Base-by-base conservation (phyloP, 352 stramenopile species). In the Pythium biforme region DNA sequence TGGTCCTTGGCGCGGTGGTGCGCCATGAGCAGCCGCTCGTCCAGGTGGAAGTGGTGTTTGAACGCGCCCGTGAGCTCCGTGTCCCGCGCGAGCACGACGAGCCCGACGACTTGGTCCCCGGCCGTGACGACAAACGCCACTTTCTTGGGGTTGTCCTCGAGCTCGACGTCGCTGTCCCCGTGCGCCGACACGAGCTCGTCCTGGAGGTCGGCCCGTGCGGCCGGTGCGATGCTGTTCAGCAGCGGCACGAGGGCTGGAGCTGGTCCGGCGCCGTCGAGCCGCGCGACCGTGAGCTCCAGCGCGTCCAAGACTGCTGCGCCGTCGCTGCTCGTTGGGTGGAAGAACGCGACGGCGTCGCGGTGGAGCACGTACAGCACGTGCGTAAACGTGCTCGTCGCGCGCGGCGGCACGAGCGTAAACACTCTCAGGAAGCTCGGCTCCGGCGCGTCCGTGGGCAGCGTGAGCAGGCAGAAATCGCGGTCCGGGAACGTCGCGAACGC, bases 1-100 rank as follows among this genome's bases (percentile, higher is more conserved):
- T 90, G 77, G 57, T 84, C 77, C 45, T 79, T 73, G 7, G 74
- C 57, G 26, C 80, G 75, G 50, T 90, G 79, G 59, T 81, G 72
- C 5, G 68, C 69, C 55, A 80, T 70, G n/a, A 72, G 57, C n/a
- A 90, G 55, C 19, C 80, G 73, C 37, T 75, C 61, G 33, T 88
- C 80, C 15, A 85, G 34, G 34, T 72, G 57, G 59, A 81, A 85
- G 50, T 66, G 47, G n/a, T 81, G 65, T 11, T 66, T 54, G 22
- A 87, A 48, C n/a, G 43, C 52, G 3, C 41, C 53, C 3, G 70
- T 76, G n/a, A 62, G 22, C 19, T 74, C 75, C 34, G 60, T 51
- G 52, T 76, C 53, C 0, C 64, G 64, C 3, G 57, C 34, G 23
- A 81, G 50, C 45, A 69, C 56, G 11, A 62, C 71, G 9, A 73